Evolutionary conservation across 352 stramenopile genomes (phyloP), one percentile per base, ranked within the genome.

Genomic region (Globisporangium orthogonon): DNA sequence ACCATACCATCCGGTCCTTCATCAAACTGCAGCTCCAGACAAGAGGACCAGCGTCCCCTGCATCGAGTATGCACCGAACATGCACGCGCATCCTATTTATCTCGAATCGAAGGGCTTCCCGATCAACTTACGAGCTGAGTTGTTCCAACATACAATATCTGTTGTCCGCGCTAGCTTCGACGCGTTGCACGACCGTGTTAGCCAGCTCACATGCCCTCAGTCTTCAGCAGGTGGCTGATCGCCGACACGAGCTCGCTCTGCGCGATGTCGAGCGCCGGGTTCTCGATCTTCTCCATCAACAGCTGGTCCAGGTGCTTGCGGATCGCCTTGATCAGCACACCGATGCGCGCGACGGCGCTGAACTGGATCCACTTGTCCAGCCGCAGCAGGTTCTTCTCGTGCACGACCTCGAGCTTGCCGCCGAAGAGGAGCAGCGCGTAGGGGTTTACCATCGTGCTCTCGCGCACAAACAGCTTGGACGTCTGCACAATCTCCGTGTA

Each of bases 391-490:
- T 92, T 91, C 66, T 97, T 91, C 58, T 95, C 91, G 66, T 98
- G 92, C 37, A 88, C 76, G 2, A 98, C 87, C 7, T 94, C 85
- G 33, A 98, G 65, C 5, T 68, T 68, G n/a, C 97, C 97, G 23
- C 97, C 97, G 73, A 99, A 99, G 15, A 99, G 78, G 31, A 99
- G 73, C 52, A 99, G 75, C 33, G 95, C 87, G 69, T 99, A 99
- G 9, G 96, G 78, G 49, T 94, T 94, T 60, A 98, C 96, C 82
- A 99, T 98, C 13, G 96, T 98, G 43, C 83, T 94, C 70, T 99
- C 96, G 50, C 95, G 89, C 17, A 99, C 79, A 69, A 98, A 99
- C 9, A 98, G 66, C 75, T 98, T 98, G 51, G 87, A 97, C 0
- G 97, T 99, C 67, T 98, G 96, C 44, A 98, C 87, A 52, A 98